phyloP scores from a whole-genome alignment of 2,329 filamentous ascomycete genomes.

The Cyclaneusma minus region DNA sequence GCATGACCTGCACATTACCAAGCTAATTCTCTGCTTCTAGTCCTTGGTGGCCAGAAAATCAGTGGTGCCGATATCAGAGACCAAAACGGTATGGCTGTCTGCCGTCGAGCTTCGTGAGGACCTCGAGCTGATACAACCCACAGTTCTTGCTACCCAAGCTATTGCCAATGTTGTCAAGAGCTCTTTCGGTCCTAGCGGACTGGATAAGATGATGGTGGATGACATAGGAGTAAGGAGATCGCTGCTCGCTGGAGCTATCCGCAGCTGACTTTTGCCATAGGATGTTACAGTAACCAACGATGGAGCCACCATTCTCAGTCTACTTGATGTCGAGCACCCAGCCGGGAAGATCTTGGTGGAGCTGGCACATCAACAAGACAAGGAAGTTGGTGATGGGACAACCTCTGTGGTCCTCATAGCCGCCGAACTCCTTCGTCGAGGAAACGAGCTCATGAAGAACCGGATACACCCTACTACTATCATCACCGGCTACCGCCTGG shows the following conservation, averaged over 20 bases:
- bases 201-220: slow-evolving; percentile 99
- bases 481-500: slow-evolving; percentile 94
- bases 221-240: slow-evolving; percentile 74
- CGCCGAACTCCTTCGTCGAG: slow-evolving; percentile 81
- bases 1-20: background rate
- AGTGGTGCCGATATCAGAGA: slow-evolving; percentile 92
- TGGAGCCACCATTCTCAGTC: slow-evolving; percentile 86
- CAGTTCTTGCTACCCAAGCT: slow-evolving; percentile 86
- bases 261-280: slow-evolving; percentile 25
- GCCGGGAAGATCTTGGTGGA: slow-evolving; percentile 98
- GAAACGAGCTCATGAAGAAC: slow-evolving; percentile 98
- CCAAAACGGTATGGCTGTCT: slow-evolving; percentile 59
- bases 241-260: slow-evolving; percentile 3
- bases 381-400: slow-evolving; percentile 96
- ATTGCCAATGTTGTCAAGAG: slow-evolving; percentile 99
- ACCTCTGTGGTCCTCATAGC: slow-evolving; percentile 97
- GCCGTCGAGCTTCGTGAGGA: background rate
- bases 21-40: slow-evolving; percentile 20
- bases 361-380: slow-evolving; percentile 94
- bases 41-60: slow-evolving; percentile 95
- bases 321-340: slow-evolving; percentile 94
- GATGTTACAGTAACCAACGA: slow-evolving; percentile 99
- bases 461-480: slow-evolving; percentile 99
- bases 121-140: slow-evolving; percentile 9
- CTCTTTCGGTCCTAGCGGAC: slow-evolving; percentile 89